Evolutionary conservation across 1,139 yeast genomes (phyloP).

Genomic region (Geotrichum restrictum): DNA sequence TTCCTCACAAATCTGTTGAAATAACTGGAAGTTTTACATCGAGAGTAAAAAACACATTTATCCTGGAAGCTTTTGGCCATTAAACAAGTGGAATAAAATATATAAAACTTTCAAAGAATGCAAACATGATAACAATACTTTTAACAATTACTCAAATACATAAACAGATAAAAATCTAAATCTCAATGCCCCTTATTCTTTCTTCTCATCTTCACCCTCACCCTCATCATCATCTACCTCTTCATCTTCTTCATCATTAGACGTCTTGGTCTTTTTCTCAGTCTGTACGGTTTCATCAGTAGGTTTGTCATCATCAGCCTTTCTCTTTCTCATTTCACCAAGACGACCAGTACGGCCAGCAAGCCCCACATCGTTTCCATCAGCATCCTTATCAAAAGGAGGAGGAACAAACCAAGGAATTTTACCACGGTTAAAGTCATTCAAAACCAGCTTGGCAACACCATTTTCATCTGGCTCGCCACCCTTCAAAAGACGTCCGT

Average conservation of each 20-base stretch:
- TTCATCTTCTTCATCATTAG: slow-evolving; percentile 19
- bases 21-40: too few relatives aligned
- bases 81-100: too few relatives aligned
- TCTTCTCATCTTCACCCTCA: too few relatives aligned
- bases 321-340: slow-evolving; percentile 30
- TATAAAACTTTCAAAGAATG: neutral
- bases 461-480: slow-evolving; percentile 97
- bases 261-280: slow-evolving; percentile 21
- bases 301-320: slow-evolving; percentile 21
- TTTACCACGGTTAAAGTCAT: slow-evolving; percentile 94
- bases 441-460: slow-evolving; percentile 82
- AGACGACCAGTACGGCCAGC: slow-evolving; percentile 29
- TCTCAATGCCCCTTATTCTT: slow-evolving; percentile 6
- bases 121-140: neutral
- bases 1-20: too few relatives aligned
- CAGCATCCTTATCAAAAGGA: slow-evolving; percentile 50
- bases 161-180: neutral
- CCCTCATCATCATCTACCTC: too few relatives aligned
- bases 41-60: too few relatives aligned
- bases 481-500: slow-evolving; percentile 88
- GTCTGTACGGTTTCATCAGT: slow-evolving; percentile 17
- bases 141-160: slow-evolving; percentile 2
- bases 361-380: slow-evolving; percentile 19
- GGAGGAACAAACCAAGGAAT: slow-evolving; percentile 98
- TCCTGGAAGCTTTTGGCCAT: too few relatives aligned